Percentiles rank a stretch among this genome's conserved stretches.
These are phyloP conservation scores for Cladophialophora exuberans DNA, from an alignment of 2,329 filamentous ascomycete species.

Conservation along the genomic window DNA sequence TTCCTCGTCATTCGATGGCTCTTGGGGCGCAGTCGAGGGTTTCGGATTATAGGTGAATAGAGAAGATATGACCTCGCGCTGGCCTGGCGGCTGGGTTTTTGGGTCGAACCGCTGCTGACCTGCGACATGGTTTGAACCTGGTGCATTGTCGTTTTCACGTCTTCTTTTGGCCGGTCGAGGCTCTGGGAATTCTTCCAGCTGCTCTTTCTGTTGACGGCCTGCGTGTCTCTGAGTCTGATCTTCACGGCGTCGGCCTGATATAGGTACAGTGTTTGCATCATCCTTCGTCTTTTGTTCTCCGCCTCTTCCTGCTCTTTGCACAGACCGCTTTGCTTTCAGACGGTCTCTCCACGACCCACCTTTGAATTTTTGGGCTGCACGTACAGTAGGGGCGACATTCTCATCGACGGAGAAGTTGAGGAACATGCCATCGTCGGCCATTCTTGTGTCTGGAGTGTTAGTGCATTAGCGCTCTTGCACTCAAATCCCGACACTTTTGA, in stretches of 20 bases:
- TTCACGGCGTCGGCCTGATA: slow-evolving; percentile 4
- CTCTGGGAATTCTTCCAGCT: slow-evolving; percentile 39
- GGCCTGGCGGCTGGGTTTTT: slow-evolving; percentile 16
- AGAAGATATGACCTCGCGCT: slow-evolving; percentile 77
- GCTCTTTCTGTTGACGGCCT: slow-evolving; percentile 1
- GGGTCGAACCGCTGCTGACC: slow-evolving; percentile 7
- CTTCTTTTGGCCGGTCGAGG: slow-evolving; percentile 46
- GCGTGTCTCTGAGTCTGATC: not conserved
- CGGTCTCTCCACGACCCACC: slow-evolving; percentile 94
- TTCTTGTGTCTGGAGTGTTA: not conserved
- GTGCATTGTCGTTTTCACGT: slow-evolving; percentile 44
- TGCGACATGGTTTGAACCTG: slow-evolving; percentile 26
- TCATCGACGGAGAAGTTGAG: slow-evolving; percentile 85
- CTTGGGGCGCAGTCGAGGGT: slow-evolving; percentile 51
- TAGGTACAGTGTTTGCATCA: slow-evolving; percentile 21
- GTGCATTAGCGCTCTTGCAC: not conserved
- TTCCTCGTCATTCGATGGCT: slow-evolving; percentile 42
- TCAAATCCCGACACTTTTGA: too few species aligned
- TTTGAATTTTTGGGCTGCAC: slow-evolving; percentile 67
- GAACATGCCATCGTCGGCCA: slow-evolving; percentile 90
- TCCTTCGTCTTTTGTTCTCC: slow-evolving; percentile 44
- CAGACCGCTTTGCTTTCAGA: slow-evolving; percentile 74
- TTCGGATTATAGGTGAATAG: slow-evolving; percentile 91
- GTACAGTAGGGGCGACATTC: slow-evolving; percentile 58
- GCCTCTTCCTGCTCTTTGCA: slow-evolving; percentile 45